These are phyloP conservation scores for Paecilomyces variotii DNA, from an alignment of 2,329 filamentous ascomycete genomes.

Conservation along the genomic window DNA sequence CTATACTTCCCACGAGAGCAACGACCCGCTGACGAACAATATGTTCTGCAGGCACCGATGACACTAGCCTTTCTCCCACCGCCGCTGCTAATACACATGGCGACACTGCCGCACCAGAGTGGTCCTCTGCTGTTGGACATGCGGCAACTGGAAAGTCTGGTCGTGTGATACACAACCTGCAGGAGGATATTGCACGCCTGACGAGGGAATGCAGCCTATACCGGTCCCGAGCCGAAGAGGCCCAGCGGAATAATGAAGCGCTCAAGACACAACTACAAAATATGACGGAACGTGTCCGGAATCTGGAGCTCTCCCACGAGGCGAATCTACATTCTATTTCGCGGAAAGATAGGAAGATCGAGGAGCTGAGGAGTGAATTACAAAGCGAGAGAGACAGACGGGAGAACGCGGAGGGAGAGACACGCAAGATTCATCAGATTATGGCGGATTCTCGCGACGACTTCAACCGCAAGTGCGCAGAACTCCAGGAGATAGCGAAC, in stretches of 20 bases:
- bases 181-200: constrained; percentile 43
- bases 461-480: constrained; percentile 30
- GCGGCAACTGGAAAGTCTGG: constrained; percentile 44
- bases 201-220: constrained; percentile 40
- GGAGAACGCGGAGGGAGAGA: constrained; percentile 32
- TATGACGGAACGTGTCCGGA: constrained; percentile 37
- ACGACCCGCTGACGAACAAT: constrained; percentile 6
- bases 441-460: constrained; percentile 34
- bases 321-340: constrained; percentile 38
- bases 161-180: constrained; percentile 43
- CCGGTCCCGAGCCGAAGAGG: constrained; percentile 39
- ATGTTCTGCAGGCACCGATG: constrained; percentile 5
- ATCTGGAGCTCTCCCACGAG: constrained; percentile 40
- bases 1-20: not conserved
- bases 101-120: constrained; percentile 28
- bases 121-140: constrained; percentile 44
- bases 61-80: constrained; percentile 13
- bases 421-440: constrained; percentile 26
- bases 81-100: constrained; percentile 18
- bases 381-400: constrained; percentile 35
- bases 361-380: constrained; percentile 36
- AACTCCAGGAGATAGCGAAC: constrained; percentile 31
- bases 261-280: constrained; percentile 38
- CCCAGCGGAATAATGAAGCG: constrained; percentile 39
- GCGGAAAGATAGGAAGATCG: constrained; percentile 41